These are phyloP conservation scores for Puccinia triticina DNA, from an alignment of 1,284 basidiomycete genomes.

Conservation along the genomic window DNA sequence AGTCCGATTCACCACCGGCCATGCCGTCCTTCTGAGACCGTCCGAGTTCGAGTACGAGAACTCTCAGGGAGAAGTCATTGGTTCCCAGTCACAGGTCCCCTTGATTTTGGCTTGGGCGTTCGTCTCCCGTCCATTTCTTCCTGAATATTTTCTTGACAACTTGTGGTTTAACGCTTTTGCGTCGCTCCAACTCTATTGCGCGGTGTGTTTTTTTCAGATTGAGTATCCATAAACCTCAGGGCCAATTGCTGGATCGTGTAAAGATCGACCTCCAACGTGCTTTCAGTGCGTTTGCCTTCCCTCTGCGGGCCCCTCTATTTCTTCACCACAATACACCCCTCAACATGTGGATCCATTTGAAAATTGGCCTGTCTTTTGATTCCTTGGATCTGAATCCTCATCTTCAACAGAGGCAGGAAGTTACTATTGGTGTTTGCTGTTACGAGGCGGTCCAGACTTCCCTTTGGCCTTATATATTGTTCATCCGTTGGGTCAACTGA, in stretches of 20 bases:
- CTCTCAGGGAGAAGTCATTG: conserved; percentile 60
- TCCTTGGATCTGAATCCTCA: too few relatives aligned
- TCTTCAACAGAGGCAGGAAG: conserved; percentile 7
- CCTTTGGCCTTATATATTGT: background rate
- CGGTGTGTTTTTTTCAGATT: conserved; percentile 66
- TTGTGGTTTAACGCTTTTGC: too few relatives aligned
- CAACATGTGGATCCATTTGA: background rate
- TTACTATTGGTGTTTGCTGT: too few relatives aligned
- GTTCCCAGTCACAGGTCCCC: conserved; percentile 25
- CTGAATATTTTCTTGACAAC: background rate
- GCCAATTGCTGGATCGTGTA: conserved; percentile 71
- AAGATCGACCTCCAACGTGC: conserved; percentile 67
- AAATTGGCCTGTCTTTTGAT: background rate
- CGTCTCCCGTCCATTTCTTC: background rate
- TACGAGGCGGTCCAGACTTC: background rate
- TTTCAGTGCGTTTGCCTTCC: conserved; percentile 65
- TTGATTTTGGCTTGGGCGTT: conserved; percentile 51
- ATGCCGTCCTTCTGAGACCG: conserved; percentile 56
- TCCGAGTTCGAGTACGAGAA: conserved; percentile 56
- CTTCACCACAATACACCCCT: background rate
- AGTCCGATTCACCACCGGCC: conserved; percentile 56
- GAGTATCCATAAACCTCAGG: conserved; percentile 82
- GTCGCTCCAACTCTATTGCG: background rate
- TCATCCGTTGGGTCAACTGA: background rate
- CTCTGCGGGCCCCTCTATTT: background rate